Base-by-base conservation (phyloP, 2,329 filamentous ascomycete species). In the Aspergillus sp. region DNA sequence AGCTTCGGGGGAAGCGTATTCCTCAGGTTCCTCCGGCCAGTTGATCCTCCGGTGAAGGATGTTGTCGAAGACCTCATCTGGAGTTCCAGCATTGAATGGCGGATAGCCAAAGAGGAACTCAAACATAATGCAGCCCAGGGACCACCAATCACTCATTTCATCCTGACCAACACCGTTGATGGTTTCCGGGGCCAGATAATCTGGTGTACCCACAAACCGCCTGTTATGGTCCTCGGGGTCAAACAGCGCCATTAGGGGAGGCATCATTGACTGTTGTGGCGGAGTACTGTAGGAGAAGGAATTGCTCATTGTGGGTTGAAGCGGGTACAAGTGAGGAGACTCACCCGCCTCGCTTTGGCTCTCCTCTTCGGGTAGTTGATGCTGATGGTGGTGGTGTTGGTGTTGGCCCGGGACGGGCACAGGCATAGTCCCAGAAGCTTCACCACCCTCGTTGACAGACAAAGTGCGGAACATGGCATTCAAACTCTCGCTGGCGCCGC, bases 61-160 rank as follows among this genome's bases (percentile, higher is more conserved):
- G 69, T 99, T 99, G 69, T 97, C 91, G 71, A 99, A 99, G 1
- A 99, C 95, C 68, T 95, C 84, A 68, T 99, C 95, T 0, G 95
- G 92, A 51, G 93, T 92, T 19, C 84, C 82, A 1, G 92, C 95
- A 74, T 98, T 92, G 76, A 99, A 99, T 0, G 95, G 95, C 0
- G 95, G 95, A 60, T 91, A 89, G 1, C 95, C 95, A 71, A 91
- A 98, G 2, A 99, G 80, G 66, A 96, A 97, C 71, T 99, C 95
- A 70, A 97, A 99, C 76, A 98, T 81, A 68, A 99, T 98, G 75
- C 96, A 99, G 0, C 95, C 95, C n/a, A 99, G 84, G 21, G 95
- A 98, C 95, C 95, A 99, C 95, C 95, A 99, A 86, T 99, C 95
- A 73, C 95, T 98, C 67, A 94, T 95, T 75, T 98, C 94, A 71